These are phyloP conservation scores for Hymenotorrendiella dingleyae DNA, from an alignment of 2,329 filamentous ascomycete genomes.

Conservation along the genomic window DNA sequence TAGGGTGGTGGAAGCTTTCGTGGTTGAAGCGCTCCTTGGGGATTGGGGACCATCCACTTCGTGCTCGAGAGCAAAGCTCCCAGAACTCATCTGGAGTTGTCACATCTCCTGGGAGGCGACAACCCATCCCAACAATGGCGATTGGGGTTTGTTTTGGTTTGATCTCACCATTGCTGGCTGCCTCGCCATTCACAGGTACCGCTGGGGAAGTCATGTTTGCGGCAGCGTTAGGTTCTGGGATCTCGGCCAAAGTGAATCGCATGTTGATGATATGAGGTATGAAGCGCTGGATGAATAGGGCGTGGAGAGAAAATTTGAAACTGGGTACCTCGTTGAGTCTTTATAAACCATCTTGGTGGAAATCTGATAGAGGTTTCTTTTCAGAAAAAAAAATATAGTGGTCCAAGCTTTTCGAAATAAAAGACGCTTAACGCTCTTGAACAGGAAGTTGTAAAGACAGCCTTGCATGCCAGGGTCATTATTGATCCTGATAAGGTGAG, in stretches of 20 bases:
- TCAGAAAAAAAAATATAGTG: too few relatives aligned
- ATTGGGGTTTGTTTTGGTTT: neutral
- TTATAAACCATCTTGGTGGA: too few relatives aligned
- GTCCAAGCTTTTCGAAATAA: too few relatives aligned
- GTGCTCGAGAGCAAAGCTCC: constrained; percentile 34
- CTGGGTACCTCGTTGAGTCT: constrained; percentile 1
- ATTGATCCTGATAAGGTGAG: too few relatives aligned
- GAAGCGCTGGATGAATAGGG: constrained; percentile 5
- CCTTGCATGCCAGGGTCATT: too few relatives aligned
- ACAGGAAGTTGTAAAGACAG: constrained; percentile 1
- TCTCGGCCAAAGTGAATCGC: too few relatives aligned
- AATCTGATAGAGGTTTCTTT: too few relatives aligned
- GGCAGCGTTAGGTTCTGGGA: too few relatives aligned
- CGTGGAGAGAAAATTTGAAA: neutral
- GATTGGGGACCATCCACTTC: constrained; percentile 32
- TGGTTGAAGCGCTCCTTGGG: constrained; percentile 40
- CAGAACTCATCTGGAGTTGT: constrained; percentile 34
- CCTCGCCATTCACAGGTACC: constrained; percentile 6
- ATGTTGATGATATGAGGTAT: too few relatives aligned
- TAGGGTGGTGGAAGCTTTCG: constrained; percentile 48
- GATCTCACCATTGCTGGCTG: too few relatives aligned
- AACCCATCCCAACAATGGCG: constrained; percentile 14
- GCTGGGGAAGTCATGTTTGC: constrained; percentile 13
- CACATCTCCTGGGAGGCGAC: constrained; percentile 33
- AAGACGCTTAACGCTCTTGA: too few relatives aligned